phyloP scores from a whole-genome alignment of 2,329 filamentous ascomycete species.

The Ilyonectria destructans region DNA sequence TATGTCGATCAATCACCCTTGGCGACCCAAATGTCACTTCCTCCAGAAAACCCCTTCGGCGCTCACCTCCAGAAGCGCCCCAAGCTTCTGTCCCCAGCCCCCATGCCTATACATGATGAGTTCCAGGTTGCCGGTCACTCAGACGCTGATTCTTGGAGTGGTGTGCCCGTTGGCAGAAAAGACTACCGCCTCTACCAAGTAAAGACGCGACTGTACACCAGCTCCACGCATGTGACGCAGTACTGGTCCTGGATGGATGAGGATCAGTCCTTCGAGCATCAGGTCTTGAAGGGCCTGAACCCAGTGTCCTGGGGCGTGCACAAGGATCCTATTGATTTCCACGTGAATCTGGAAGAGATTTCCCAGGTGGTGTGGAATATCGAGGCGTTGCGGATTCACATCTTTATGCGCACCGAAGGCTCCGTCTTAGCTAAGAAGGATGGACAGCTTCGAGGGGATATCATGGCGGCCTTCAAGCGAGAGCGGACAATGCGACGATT shows the following conservation, averaged over 20 bases:
- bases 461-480: slow-evolving; percentile 69
- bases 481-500: slow-evolving; percentile 69
- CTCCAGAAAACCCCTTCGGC: slow-evolving; percentile 31
- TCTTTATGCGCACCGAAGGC: slow-evolving; percentile 56
- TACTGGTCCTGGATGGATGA: slow-evolving; percentile 69
- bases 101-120: slow-evolving; percentile 52
- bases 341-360: slow-evolving; percentile 64
- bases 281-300: slow-evolving; percentile 64
- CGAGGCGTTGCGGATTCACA: slow-evolving; percentile 60
- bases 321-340: slow-evolving; percentile 67
- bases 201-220: slow-evolving; percentile 65
- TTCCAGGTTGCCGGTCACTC: slow-evolving; percentile 65
- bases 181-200: slow-evolving; percentile 71
- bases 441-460: slow-evolving; percentile 59
- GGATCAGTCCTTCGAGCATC: slow-evolving; percentile 65
- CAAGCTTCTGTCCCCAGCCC: slow-evolving; percentile 43
- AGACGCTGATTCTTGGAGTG: slow-evolving; percentile 67
- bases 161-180: slow-evolving; percentile 60
- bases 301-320: slow-evolving; percentile 67
- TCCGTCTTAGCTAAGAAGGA: slow-evolving; percentile 47
- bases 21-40: slow-evolving; percentile 33
- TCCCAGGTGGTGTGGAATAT: slow-evolving; percentile 62
- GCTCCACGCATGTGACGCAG: slow-evolving; percentile 65
- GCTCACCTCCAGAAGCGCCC: slow-evolving; percentile 48
- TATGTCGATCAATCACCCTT: slow-evolving; percentile 50